These are phyloP conservation scores for Argentina anserina DNA, from an alignment of 306 rosid genomes.

Conservation along the genomic window DNA sequence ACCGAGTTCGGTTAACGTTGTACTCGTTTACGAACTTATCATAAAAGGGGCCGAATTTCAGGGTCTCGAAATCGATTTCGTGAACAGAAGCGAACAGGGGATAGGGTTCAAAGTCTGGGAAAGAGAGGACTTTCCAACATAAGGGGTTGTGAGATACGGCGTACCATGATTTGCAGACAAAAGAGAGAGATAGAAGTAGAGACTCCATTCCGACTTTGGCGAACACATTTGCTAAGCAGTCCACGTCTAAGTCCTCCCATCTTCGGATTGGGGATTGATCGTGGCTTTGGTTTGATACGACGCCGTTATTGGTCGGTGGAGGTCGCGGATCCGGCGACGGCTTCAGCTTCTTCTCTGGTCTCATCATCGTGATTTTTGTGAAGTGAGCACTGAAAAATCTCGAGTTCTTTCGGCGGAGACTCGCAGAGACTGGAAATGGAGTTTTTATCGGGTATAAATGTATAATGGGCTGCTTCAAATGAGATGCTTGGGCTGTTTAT, in stretches of 20 bases:
- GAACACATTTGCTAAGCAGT: not conserved
- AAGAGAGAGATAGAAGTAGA: not conserved
- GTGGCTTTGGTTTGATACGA: not conserved
- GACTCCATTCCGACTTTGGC: not conserved
- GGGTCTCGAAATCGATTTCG: not conserved
- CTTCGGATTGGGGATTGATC: not conserved
- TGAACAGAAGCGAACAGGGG: not conserved
- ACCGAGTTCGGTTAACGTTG: not conserved
- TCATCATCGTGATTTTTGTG: not conserved
- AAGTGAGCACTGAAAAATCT: not conserved
- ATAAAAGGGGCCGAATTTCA: not conserved
- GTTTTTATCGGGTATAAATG: no score
- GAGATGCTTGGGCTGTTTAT: not conserved
- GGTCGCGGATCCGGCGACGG: not conserved
- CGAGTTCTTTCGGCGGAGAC: not conserved
- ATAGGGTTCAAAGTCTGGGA: not conserved
- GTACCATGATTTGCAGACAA: constrained; percentile 1
- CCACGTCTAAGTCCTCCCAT: not conserved
- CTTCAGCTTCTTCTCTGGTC: not conserved
- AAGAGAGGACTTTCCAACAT: not conserved
- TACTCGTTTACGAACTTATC: not conserved
- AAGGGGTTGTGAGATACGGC: not conserved
- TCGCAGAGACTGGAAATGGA: no score
- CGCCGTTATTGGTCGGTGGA: not conserved
- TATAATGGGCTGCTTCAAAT: not conserved